Evolutionary conservation across 495 filamentous ascomycete species (phyloP), one percentile per base, ranked within the genome.

Genomic region (Xeromyces bisporus): DNA sequence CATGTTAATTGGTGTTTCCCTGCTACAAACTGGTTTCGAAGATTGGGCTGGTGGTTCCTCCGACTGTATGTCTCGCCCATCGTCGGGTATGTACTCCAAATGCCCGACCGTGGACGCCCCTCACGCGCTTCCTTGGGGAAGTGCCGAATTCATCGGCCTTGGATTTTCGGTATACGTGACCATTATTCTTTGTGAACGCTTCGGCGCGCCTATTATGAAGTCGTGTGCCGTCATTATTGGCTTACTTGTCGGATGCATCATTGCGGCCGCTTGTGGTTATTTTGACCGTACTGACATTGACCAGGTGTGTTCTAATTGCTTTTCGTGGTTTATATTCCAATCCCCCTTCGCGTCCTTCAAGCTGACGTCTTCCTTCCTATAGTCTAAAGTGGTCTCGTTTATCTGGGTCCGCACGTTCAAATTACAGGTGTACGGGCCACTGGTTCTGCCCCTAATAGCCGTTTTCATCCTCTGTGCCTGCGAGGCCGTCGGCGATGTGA

Each of bases 351-450:
- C n/a, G n/a, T n/a, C n/a, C n/a, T n/a, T n/a, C n/a, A n/a, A n/a
- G n/a, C n/a, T n/a, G n/a, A n/a, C n/a, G n/a, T n/a, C n/a, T n/a
- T n/a, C n/a, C n/a, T n/a, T n/a, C n/a, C n/a, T n/a, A n/a, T n/a
- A n/a, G n/a, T n/a, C n/a, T n/a, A n/a, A n/a, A n/a, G n/a, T 71
- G 1, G 81, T 56, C 0, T 82, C 77, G 17, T 93, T 94, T 55
- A 71, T 92, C 50, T 94, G 85, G 86, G 79, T 87, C 18, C 64
- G 81, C 26, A 94, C 81, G 0, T 94, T 93, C 63, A 72, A 71
- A 23, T 60, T 94, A 1, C 60, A 56, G 17, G 62, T 93, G 29
- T 93, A 94, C 46, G 77, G 72, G 0, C 86, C 86, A 0, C 64
- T 93, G 7, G 80, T 93, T 8, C 58, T 93, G 1, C 86, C 86